Evolutionary conservation across 1,284 basidiomycete genomes (phyloP).

Genomic region (Cerrena zonata): DNA sequence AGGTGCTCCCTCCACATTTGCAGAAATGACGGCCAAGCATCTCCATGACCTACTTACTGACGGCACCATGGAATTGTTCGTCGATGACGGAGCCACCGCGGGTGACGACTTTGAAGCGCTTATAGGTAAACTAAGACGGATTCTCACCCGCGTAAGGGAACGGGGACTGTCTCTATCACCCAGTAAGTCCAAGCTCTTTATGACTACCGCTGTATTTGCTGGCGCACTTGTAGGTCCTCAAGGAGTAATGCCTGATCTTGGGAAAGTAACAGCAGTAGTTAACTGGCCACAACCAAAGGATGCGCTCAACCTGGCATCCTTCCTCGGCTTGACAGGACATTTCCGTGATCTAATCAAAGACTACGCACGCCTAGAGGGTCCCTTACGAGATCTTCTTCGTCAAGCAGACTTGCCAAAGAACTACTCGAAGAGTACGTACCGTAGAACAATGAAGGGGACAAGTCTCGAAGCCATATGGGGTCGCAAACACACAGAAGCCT

Average conservation of each 20-base stretch:
- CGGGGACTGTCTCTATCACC: slow-evolving; percentile 27
- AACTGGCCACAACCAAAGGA: slow-evolving; percentile 28
- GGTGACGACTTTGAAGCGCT: slow-evolving; percentile 23
- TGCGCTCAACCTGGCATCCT: slow-evolving; percentile 22
- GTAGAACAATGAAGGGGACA: slow-evolving; percentile 1
- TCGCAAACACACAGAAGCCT: slow-evolving; percentile 8
- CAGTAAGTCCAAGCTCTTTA: slow-evolving; percentile 28
- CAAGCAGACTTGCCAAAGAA: slow-evolving; percentile 5
- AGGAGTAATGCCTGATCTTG: slow-evolving; percentile 28
- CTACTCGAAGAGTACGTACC: slow-evolving; percentile 4
- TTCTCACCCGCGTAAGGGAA: slow-evolving; percentile 21
- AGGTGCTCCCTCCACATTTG: slow-evolving; percentile 35
- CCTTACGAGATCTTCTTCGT: slow-evolving; percentile 11
- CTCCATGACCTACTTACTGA: slow-evolving; percentile 29
- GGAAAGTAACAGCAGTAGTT: slow-evolving; percentile 32
- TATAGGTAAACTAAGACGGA: slow-evolving; percentile 16
- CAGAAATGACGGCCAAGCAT: slow-evolving; percentile 25
- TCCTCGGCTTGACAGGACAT: slow-evolving; percentile 22
- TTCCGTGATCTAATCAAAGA: slow-evolving; percentile 19
- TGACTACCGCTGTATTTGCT: slow-evolving; percentile 28
- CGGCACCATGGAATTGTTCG: slow-evolving; percentile 27
- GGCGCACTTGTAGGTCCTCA: slow-evolving; percentile 25
- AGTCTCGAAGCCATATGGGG: slow-evolving; percentile 8
- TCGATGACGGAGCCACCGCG: slow-evolving; percentile 28
- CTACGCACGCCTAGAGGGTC: slow-evolving; percentile 14